Conservation (phyloP, 169 alveolate genomes). For the Plasmodium reichenowi region DNA sequence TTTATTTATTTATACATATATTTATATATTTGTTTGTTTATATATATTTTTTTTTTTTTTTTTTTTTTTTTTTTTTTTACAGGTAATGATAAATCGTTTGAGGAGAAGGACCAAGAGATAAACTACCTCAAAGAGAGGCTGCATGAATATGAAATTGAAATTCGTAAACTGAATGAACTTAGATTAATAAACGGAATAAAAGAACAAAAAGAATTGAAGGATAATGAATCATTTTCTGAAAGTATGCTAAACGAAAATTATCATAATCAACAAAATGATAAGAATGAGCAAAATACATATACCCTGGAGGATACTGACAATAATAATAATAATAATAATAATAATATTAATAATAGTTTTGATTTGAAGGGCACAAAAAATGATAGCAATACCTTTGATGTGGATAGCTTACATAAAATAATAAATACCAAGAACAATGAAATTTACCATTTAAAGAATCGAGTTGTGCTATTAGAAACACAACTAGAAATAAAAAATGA, state of each 20-base stretch:
- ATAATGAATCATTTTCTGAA: neutral
- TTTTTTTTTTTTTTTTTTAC: neutral
- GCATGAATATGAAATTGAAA: constrained; percentile 61
- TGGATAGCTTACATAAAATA: constrained; percentile 14
- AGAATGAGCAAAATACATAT: neutral
- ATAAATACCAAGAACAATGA: constrained; percentile 36
- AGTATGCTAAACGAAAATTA: constrained; percentile 17
- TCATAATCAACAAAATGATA: neutral
- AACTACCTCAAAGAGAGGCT: constrained; percentile 29
- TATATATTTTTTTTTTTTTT: too few species aligned
- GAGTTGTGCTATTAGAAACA: constrained; percentile 55
- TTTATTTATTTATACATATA: too few species aligned
- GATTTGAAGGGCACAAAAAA: constrained; percentile 22
- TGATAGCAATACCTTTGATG: constrained; percentile 9
- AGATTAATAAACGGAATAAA: constrained; percentile 31
- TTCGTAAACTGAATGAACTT: constrained; percentile 49
- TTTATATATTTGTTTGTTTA: too few species aligned
- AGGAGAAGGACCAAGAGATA: constrained; percentile 37
- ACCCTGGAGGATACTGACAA: neutral
- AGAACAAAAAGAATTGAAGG: neutral
- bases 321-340: too few species aligned
- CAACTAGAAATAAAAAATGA: constrained; percentile 62
- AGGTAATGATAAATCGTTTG: neutral
- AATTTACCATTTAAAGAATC: constrained; percentile 51
- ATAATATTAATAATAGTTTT: neutral